These are phyloP conservation scores for Trifolium pratense DNA, from an alignment of 306 rosid species.

Conservation along the genomic window DNA sequence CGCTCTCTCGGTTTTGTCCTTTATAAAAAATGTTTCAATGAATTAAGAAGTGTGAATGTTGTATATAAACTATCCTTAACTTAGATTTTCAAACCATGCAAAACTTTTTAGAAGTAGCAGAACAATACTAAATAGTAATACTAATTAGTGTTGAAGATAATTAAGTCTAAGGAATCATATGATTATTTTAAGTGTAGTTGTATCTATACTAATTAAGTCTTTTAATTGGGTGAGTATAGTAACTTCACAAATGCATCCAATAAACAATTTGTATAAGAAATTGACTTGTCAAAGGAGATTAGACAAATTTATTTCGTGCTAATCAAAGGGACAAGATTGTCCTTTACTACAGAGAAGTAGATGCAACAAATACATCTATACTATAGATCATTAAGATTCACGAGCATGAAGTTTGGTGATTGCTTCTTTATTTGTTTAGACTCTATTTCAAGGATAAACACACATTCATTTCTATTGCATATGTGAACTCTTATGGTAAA, in stretches of 20 bases:
- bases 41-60: too few species aligned
- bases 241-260: too few species aligned
- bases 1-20: too few species aligned
- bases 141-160: not conserved
- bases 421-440: not conserved
- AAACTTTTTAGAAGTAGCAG: too few species aligned
- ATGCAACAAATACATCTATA: not conserved
- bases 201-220: too few species aligned
- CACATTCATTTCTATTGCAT: not conserved
- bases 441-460: not conserved
- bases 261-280: too few species aligned
- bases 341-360: conserved; percentile 19
- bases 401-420: conserved; percentile 15
- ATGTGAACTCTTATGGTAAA: not conserved
- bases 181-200: too few species aligned
- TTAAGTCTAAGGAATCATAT: not conserved
- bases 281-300: too few species aligned
- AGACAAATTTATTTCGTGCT: not conserved
- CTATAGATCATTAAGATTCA: not conserved
- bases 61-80: too few species aligned
- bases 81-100: too few species aligned
- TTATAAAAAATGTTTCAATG: too few species aligned
- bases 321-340: not conserved
- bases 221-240: too few species aligned
- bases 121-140: not conserved